A percentile compares a stretch with the other conserved stretches of the same genome.
Conservation (phyloP, 179 eudicot species). For the Sideroxylon spinosum region DNA sequence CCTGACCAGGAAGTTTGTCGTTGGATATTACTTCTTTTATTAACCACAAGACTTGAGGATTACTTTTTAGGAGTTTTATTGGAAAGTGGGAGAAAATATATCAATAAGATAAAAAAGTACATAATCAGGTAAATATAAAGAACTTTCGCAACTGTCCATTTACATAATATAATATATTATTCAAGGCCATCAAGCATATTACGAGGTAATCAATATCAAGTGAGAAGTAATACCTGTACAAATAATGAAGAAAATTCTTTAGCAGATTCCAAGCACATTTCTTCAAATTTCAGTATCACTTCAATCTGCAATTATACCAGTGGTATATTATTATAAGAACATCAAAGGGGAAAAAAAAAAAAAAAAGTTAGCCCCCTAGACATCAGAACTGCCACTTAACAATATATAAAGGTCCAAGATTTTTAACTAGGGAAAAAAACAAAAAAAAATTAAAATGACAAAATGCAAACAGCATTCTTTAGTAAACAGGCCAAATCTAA, state of each 20-base stretch:
- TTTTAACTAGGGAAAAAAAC: not conserved
- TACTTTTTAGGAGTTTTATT: too few species aligned
- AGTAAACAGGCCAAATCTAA: not conserved
- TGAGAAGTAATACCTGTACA: slow-evolving; percentile 45
- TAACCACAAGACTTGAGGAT: too few species aligned
- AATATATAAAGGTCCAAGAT: not conserved
- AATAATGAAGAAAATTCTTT: slow-evolving; percentile 61
- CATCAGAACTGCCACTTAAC: not conserved
- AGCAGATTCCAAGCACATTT: slow-evolving; percentile 81
- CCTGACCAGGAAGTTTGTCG: too few species aligned
- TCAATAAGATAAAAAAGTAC: too few species aligned
- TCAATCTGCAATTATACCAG: slow-evolving; percentile 52
- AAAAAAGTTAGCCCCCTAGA: not conserved
- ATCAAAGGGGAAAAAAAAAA: too few species aligned
- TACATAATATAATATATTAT: not conserved
- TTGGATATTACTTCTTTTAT: too few species aligned
- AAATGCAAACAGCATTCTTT: not conserved
- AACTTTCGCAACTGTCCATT: not conserved
- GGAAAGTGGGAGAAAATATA: too few species aligned
- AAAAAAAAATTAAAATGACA: not conserved
- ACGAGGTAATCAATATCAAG: not conserved
- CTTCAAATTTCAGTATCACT: slow-evolving; percentile 84
- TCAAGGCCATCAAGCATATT: too few species aligned
- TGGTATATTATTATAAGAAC: not conserved
- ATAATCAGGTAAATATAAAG: not conserved